These are phyloP conservation scores for Pontederia paniculata DNA, from an alignment of 176 grass and related monocot genomes.

Conservation along the genomic window DNA sequence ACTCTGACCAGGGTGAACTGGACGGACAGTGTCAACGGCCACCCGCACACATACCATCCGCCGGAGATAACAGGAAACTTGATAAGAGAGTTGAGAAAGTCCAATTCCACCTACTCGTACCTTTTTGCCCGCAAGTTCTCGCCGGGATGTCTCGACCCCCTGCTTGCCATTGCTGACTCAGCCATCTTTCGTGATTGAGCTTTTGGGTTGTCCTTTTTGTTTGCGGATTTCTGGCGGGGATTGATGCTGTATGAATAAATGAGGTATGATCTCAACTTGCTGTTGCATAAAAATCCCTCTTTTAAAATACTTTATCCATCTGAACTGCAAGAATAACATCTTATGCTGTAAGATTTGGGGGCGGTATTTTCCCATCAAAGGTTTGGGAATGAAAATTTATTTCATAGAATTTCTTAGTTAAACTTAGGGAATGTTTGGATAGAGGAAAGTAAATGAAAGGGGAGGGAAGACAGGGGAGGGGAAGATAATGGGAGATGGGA, in stretches of 20 bases:
- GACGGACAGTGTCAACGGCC: conserved; percentile 47
- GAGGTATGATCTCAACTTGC: conserved; percentile 2
- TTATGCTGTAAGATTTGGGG: too few relatives aligned
- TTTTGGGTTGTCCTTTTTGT: conserved; percentile 23
- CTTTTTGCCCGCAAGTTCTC: conserved; percentile 85
- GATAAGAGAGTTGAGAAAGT: conserved; percentile 64
- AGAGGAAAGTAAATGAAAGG: too few relatives aligned
- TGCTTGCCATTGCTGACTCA: conserved; percentile 57
- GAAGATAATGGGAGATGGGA: too few relatives aligned
- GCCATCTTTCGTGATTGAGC: conserved; percentile 67
- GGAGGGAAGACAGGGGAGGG: too few relatives aligned
- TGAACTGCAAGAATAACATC: too few relatives aligned
- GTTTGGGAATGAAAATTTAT: too few relatives aligned
- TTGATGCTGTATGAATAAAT: background rate
- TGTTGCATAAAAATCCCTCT: background rate
- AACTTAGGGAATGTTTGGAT: too few relatives aligned
- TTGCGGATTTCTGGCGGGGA: background rate
- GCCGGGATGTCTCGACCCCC: conserved; percentile 32
- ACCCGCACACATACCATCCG: conserved; percentile 64
- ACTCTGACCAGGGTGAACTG: conserved; percentile 84
- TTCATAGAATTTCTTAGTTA: too few relatives aligned
- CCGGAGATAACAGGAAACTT: conserved; percentile 49
- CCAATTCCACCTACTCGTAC: conserved; percentile 59
- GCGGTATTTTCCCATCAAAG: too few relatives aligned
- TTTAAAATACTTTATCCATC: too few relatives aligned